These are phyloP conservation scores for Leishmania tarentolae DNA, from an alignment of 208 protist species.

Conservation along the genomic window DNA sequence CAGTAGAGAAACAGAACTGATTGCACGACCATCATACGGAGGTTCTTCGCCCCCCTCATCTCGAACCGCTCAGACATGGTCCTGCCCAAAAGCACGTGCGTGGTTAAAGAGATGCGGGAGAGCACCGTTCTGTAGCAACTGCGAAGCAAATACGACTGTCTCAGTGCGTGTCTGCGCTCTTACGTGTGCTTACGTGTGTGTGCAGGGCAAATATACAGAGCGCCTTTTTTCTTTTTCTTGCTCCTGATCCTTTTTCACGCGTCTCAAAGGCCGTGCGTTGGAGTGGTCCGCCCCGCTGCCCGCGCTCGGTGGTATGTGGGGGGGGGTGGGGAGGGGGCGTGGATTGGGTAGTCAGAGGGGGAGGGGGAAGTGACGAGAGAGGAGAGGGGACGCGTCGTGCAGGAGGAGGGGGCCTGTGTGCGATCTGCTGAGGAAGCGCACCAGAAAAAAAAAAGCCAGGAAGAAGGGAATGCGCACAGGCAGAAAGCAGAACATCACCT, in stretches of 20 bases:
- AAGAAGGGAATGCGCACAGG: background rate
- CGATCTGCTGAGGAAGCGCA: background rate
- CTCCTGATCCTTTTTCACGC: background rate
- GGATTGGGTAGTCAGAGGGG: background rate
- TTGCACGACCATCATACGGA: conserved; percentile 36
- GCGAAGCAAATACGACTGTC: background rate
- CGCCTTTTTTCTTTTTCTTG: background rate
- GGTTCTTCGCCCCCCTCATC: conserved; percentile 59
- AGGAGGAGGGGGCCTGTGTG: background rate
- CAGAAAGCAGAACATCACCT: background rate
- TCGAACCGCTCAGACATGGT: conserved; percentile 13
- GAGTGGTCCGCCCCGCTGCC: background rate
- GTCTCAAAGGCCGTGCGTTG: background rate
- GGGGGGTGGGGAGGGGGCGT: too few species aligned
- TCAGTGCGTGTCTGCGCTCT: background rate
- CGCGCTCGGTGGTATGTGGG: background rate
- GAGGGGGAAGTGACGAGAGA: background rate
- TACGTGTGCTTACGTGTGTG: background rate
- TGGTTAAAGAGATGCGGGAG: background rate
- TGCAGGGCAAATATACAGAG: background rate
- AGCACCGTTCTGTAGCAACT: background rate
- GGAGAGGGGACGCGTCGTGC: background rate
- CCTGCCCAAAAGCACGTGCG: background rate
- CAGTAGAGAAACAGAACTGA: conserved; percentile 55
- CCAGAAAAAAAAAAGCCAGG: background rate